phyloP scores from a whole-genome alignment of 352 stramenopile genomes.

The Phytopythium boreale region DNA sequence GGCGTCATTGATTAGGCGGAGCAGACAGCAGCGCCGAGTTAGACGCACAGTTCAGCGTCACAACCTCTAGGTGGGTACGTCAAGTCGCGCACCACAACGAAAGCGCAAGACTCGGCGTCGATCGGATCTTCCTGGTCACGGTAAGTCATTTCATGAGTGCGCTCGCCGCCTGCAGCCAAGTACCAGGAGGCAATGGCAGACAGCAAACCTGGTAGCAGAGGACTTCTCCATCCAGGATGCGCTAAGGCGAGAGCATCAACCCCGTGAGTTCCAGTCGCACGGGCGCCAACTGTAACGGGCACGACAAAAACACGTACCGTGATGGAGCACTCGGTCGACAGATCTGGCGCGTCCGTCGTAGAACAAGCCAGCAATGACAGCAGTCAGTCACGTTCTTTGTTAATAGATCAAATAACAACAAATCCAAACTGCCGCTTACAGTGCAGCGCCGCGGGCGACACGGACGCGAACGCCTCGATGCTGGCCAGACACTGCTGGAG shows the following conservation, averaged over 20 bases:
- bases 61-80: background rate
- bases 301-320: too few species aligned
- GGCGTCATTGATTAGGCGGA: background rate
- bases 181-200: background rate
- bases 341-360: constrained; percentile 22
- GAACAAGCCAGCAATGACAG: background rate
- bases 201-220: constrained; percentile 50
- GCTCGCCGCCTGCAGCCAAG: background rate
- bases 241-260: constrained; percentile 17
- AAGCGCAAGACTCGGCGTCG: constrained; percentile 30
- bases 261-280: too few species aligned
- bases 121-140: constrained; percentile 43
- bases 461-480: constrained; percentile 34
- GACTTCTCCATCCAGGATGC: constrained; percentile 56
- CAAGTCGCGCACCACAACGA: constrained; percentile 36
- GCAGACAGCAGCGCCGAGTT: background rate
- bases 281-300: too few species aligned
- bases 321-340: constrained; percentile 53
- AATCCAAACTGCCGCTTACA: constrained; percentile 31
- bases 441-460: constrained; percentile 43
- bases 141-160: too few species aligned
- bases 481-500: constrained; percentile 46
- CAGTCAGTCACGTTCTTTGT: background rate
- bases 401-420: background rate
- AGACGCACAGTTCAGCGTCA: too few species aligned